Evolutionary conservation across 805 yeast genomes (phyloP).

Genomic region (Monosporozyma aquatica): DNA sequence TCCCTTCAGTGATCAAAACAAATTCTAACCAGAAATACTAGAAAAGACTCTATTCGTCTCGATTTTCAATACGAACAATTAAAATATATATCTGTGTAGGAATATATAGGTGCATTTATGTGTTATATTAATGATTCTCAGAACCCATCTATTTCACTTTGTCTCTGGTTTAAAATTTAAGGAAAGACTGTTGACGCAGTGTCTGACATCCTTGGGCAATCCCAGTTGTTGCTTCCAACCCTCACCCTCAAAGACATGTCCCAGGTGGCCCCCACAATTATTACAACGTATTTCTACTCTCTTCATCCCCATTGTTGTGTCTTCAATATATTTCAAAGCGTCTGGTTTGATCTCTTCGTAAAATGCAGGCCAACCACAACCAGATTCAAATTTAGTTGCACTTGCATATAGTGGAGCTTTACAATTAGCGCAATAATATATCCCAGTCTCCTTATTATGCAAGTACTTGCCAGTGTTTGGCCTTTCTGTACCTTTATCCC

Average conservation of each 20-base stretch:
- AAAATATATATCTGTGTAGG: no score
- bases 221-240: conserved; percentile 49
- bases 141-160: no score
- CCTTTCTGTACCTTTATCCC: conserved; percentile 48
- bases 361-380: conserved; percentile 99
- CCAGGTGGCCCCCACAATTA: conserved; percentile 87
- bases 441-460: conserved; percentile 39
- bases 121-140: no score
- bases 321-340: conserved; percentile 53
- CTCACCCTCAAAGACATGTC: conserved; percentile 92
- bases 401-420: conserved; percentile 69
- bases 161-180: conserved; percentile 65
- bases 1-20: conserved; percentile 48
- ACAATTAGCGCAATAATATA: conserved; percentile 83
- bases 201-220: conserved; percentile 76
- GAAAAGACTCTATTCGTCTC: no score
- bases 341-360: conserved; percentile 76
- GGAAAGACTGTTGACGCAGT: conserved; percentile 85
- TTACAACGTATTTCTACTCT: conserved; percentile 86
- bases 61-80: no score
- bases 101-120: no score
- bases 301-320: conserved; percentile 61
- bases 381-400: conserved; percentile 73
- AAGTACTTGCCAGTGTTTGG: conserved; percentile 36
- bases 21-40: not conserved